A percentile compares a stretch with the other conserved stretches of the same genome.
Conservation (phyloP, 257 asterid genomes). For the Solanum arcanum region DNA sequence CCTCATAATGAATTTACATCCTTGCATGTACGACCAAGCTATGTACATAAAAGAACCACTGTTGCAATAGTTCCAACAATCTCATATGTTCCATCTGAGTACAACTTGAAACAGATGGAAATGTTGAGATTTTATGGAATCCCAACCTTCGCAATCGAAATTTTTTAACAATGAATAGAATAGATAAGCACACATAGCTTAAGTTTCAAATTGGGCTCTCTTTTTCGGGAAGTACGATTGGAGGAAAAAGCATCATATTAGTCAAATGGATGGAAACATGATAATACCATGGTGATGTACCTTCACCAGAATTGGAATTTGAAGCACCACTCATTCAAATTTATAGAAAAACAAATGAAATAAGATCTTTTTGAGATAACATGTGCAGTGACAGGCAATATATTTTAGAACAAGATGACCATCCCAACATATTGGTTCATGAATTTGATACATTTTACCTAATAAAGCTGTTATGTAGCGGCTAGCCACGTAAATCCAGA, state of each 20-base stretch:
- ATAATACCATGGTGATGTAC: not conserved
- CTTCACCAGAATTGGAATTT: not conserved
- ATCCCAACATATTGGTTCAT: not conserved
- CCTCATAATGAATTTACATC: constrained; percentile 30
- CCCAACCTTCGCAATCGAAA: constrained; percentile 28
- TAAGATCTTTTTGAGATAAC: not conserved
- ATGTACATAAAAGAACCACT: constrained; percentile 59
- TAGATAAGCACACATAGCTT: not conserved
- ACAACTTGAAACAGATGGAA: not conserved
- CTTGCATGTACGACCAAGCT: constrained; percentile 38
- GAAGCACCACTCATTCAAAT: not conserved
- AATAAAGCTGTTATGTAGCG: not conserved
- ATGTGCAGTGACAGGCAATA: not conserved
- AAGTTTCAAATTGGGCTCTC: not conserved
- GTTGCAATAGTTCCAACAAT: constrained; percentile 54
- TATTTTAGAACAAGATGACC: not conserved
- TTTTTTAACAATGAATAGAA: not conserved
- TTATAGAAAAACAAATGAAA: not conserved
- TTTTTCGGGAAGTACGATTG: not conserved
- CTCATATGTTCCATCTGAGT: constrained; percentile 32
- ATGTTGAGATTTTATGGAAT: not conserved
- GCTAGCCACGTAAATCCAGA: not conserved
- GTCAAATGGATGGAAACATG: not conserved
- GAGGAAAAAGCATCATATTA: not conserved
- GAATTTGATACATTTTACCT: not conserved